Base-by-base conservation (phyloP, 495 filamentous ascomycete species). In the Neurospora sp. region DNA sequence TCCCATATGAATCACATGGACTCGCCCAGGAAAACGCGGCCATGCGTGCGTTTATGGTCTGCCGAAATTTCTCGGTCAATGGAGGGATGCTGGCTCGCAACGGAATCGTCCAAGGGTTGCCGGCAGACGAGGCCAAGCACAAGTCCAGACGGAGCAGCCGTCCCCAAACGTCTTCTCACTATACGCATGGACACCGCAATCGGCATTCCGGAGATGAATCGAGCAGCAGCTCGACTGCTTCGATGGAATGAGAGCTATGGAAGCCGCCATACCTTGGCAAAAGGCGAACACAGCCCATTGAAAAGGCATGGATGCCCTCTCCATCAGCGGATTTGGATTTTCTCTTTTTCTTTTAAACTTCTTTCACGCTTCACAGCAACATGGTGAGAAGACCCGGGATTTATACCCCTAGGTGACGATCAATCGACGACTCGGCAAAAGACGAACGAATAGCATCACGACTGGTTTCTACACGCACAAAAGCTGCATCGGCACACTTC, bases 31-130 rank as follows among this genome's bases (percentile, higher is more conserved):
- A 99, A 84, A 94, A 94, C 79, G 96, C 96, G 71, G 96, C 96
- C 74, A 97, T 96, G 91, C 91, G 93, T 75, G 96, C 96, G 74
- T 99, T 97, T 83, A 92, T 97, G 86, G 95, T 98, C 74, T 99
- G 96, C 86, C 92, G 95, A 80, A 97, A 97, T 85, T 98, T 99
- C 85, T 98, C 95, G 74, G 91, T 97, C 81, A 98, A 97, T 82
- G 96, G 97, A 78, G 95, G 95, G 83, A 96, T 94, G 93, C 89
- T 80, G 84, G 93, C 79, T 85, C 93, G 84, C 85, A 93, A 84
- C 87, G 93, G 92, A 35, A 90, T 94, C 69, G 87, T 96, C 79
- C 94, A 97, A 88, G 94, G 94, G 46, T 85, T 96, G 54, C 94
- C 94, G 62, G 93, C 85, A 73, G 85, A 85, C 77, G 86, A 88